phyloP scores from a whole-genome alignment of 352 stramenopile species.

The Phytopythium oedochilum region DNA sequence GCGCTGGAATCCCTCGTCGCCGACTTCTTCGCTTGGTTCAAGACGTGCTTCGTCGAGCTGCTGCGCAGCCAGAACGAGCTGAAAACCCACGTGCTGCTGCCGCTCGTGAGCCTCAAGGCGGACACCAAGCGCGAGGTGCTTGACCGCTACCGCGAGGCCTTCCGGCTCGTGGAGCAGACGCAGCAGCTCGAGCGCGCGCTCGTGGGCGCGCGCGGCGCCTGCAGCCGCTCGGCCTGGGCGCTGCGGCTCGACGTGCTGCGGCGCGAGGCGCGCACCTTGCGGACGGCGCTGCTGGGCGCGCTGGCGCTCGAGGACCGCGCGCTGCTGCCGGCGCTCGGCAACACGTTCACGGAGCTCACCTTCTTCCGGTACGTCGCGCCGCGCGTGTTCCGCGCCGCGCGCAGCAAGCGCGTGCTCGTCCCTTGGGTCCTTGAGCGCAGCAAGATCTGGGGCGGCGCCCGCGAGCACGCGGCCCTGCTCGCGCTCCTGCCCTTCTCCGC shows the following conservation, averaged over 20 bases:
- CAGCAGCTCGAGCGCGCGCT: slow-evolving; percentile 49
- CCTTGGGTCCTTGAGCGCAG: slow-evolving; percentile 83
- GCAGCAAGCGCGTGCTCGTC: slow-evolving; percentile 75
- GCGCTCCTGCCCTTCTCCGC: slow-evolving; percentile 71
- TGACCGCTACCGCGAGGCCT: slow-evolving; percentile 64
- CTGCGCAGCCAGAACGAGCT: slow-evolving; percentile 60
- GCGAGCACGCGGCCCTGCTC: slow-evolving; percentile 62
- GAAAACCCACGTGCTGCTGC: slow-evolving; percentile 56
- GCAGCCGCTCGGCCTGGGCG: slow-evolving; percentile 51
- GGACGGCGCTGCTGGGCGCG: slow-evolving; percentile 55
- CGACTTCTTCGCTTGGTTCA: slow-evolving; percentile 79
- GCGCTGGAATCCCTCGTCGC: slow-evolving; percentile 39
- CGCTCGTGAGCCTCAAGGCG: slow-evolving; percentile 48
- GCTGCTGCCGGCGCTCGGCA: slow-evolving; percentile 49
- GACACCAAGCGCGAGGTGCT: slow-evolving; percentile 53
- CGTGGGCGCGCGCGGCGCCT: slow-evolving; percentile 24
- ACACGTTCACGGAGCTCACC: slow-evolving; percentile 64
- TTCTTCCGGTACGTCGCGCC: slow-evolving; percentile 77
- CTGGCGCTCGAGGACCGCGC: slow-evolving; percentile 77
- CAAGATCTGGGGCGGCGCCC: slow-evolving; percentile 78
- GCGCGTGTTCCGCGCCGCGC: slow-evolving; percentile 68
- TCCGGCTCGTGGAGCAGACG: slow-evolving; percentile 50
- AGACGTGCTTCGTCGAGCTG: slow-evolving; percentile 71
- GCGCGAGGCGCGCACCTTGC: slow-evolving; percentile 59
- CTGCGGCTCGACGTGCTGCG: slow-evolving; percentile 60